phyloP scores from a whole-genome alignment of 2,329 filamentous ascomycete species.

The Botrytis byssoidea region DNA sequence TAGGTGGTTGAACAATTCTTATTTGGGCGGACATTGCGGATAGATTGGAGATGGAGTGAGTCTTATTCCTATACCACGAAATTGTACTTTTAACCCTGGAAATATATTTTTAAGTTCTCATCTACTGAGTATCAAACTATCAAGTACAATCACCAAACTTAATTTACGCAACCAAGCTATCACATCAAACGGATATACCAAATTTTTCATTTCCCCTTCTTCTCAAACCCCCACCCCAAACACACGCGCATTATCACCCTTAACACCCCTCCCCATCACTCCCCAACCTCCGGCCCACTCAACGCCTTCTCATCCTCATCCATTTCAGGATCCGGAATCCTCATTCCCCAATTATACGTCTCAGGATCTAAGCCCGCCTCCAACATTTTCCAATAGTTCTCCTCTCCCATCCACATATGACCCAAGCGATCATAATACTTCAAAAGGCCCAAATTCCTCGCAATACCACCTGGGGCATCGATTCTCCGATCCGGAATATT shows the following conservation, averaged over 20 bases:
- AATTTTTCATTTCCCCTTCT: background rate
- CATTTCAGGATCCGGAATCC: conserved; percentile 4
- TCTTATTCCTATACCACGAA: background rate
- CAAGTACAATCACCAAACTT: background rate
- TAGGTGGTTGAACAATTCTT: background rate
- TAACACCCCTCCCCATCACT: background rate
- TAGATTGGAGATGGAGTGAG: background rate
- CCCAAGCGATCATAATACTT: conserved; percentile 16
- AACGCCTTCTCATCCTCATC: background rate
- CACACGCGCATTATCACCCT: background rate
- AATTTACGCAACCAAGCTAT: background rate
- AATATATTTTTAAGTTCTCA: background rate
- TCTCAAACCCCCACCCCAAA: background rate
- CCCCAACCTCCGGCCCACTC: background rate
- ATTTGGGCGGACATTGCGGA: background rate
- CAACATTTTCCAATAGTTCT: conserved; percentile 14
- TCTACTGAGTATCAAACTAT: background rate
- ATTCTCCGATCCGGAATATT: background rate
- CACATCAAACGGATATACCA: background rate
- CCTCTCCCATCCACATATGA: conserved; percentile 16
- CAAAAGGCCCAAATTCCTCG: background rate
- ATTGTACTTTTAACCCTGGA: background rate
- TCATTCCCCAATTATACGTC: background rate
- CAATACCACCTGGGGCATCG: background rate
- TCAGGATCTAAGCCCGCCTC: conserved; percentile 16